A percentile compares a stretch with the other conserved stretches of the same genome.
Conservation (phyloP, 169 alveolate genomes). For the Cryptosporidium parvum region DNA sequence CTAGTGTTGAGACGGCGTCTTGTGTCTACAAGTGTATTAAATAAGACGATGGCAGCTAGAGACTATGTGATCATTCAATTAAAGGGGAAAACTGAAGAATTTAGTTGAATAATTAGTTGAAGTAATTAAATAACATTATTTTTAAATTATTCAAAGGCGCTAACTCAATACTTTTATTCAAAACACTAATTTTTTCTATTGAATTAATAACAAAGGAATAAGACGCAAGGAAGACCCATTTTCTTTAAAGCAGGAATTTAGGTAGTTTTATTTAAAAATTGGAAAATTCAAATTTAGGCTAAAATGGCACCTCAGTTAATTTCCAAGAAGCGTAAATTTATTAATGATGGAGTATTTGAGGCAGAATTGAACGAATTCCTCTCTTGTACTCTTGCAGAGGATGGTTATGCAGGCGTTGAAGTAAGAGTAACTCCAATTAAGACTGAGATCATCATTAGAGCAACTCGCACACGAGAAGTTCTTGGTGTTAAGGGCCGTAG, state of each 20-base stretch:
- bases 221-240: neutral
- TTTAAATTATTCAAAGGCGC: slow-evolving; percentile 25
- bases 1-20: slow-evolving; percentile 39
- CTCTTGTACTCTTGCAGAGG: slow-evolving; percentile 96
- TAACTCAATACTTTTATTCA: neutral
- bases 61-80: slow-evolving; percentile 11
- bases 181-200: neutral
- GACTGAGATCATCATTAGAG: slow-evolving; percentile 97
- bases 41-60: slow-evolving; percentile 16
- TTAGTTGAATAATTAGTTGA: neutral
- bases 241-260: slow-evolving; percentile 2
- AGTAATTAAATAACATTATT: neutral
- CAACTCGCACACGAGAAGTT: slow-evolving; percentile 97
- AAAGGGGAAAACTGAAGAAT: neutral
- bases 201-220: neutral
- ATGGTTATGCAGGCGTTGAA: slow-evolving; percentile 99
- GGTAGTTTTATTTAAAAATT: neutral
- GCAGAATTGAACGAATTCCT: slow-evolving; percentile 99
- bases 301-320: slow-evolving; percentile 78
- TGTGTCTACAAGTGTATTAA: slow-evolving; percentile 19
- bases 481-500: slow-evolving; percentile 97
- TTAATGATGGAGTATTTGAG: slow-evolving; percentile 98
- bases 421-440: slow-evolving; percentile 94
- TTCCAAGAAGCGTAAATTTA: slow-evolving; percentile 95
- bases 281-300: slow-evolving; percentile 21